phyloP scores from a whole-genome alignment of 2,329 filamentous ascomycete species.

The Cladosporium austrohemisphaericum region DNA sequence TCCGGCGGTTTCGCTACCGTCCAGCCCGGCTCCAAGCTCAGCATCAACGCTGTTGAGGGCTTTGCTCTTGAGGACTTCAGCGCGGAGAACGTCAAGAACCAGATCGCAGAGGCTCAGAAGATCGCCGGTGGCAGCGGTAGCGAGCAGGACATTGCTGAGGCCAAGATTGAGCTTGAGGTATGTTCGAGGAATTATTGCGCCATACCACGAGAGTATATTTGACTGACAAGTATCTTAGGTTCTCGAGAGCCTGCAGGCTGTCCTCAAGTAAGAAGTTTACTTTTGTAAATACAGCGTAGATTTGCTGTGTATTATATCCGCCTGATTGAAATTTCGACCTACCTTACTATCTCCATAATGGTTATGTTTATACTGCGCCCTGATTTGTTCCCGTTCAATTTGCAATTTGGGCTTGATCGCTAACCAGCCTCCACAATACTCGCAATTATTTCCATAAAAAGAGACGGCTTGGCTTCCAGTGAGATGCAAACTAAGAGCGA shows the following conservation, averaged over 20 bases:
- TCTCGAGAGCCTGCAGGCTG: slow-evolving; percentile 76
- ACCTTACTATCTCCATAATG: no score
- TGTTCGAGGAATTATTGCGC: slow-evolving; percentile 26
- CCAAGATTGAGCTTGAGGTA: slow-evolving; percentile 98
- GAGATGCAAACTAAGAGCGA: no score
- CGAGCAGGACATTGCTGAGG: slow-evolving; percentile 96
- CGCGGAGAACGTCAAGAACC: slow-evolving; percentile 76
- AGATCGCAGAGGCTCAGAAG: slow-evolving; percentile 95
- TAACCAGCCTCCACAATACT: no score
- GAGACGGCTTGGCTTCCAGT: no score
- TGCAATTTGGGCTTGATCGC: background rate
- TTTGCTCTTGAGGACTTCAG: slow-evolving; percentile 96
- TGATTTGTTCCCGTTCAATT: background rate
- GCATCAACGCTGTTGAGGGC: slow-evolving; percentile 97
- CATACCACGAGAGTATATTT: slow-evolving; percentile 11
- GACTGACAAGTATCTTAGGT: slow-evolving; percentile 63
- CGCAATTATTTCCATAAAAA: no score
- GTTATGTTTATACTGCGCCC: no score
- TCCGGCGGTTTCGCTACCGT: slow-evolving; percentile 96
- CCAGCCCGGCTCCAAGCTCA: slow-evolving; percentile 88
- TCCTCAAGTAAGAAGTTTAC: slow-evolving; percentile 65
- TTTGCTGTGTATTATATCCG: slow-evolving; percentile 16
- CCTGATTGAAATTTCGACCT: slow-evolving; percentile 5
- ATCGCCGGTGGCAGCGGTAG: slow-evolving; percentile 84
- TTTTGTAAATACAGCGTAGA: slow-evolving; percentile 16